Evolutionary conservation across 371 early-diverging fungal genomes (phyloP).

Genomic region (Rhizopus microsporus): DNA sequence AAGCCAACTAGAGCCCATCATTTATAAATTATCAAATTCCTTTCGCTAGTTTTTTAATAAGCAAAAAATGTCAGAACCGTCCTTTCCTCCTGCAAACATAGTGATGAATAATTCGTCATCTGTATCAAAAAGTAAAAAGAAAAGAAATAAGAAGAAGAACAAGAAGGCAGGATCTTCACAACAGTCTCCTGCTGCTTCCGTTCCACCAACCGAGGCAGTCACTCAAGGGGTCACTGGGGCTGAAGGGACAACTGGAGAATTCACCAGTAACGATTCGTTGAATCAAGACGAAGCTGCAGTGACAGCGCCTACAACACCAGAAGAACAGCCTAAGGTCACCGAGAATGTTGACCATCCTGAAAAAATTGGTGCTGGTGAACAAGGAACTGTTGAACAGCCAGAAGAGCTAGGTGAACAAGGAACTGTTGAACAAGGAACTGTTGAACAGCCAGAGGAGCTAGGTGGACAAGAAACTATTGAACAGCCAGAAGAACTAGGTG

Average conservation of each 20-base stretch:
- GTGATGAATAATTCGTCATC: slow-evolving; percentile 8
- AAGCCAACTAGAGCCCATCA: background rate
- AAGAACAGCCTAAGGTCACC: background rate
- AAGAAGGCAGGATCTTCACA: slow-evolving; percentile 1
- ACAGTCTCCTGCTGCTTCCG: background rate
- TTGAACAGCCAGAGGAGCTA: too few species aligned
- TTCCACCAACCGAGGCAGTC: background rate
- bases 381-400: background rate
- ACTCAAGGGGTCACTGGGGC: background rate
- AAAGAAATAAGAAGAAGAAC: slow-evolving; percentile 19
- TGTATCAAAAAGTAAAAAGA: slow-evolving; percentile 17
- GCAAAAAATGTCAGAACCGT: slow-evolving; percentile 9
- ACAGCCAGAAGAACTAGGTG: too few species aligned
- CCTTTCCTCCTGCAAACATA: slow-evolving; percentile 1
- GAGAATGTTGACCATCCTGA: background rate
- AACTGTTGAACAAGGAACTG: too few species aligned
- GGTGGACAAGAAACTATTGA: too few species aligned
- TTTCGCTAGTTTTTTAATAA: background rate
- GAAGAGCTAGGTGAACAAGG: too few species aligned
- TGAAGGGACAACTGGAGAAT: background rate
- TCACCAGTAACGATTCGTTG: background rate
- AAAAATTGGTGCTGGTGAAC: background rate
- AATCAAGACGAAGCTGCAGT: background rate
- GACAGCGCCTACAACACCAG: background rate
- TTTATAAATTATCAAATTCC: background rate